These are phyloP conservation scores for Eucalyptus marginata DNA, from an alignment of 345 rosid genomes.

Conservation along the genomic window DNA sequence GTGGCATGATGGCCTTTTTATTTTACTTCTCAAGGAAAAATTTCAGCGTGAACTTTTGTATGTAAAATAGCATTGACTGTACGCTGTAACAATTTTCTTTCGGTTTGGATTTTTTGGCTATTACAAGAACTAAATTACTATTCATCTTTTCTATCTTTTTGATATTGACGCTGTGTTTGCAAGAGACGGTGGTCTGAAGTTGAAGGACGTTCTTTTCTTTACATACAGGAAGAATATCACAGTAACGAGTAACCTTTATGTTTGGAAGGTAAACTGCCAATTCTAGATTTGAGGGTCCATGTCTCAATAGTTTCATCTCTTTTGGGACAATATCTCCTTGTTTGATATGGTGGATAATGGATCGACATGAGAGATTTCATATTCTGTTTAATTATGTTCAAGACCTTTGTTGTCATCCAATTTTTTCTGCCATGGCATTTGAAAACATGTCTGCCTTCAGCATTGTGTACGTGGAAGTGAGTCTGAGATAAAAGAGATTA, in stretches of 20 bases:
- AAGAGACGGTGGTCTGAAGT: conserved; percentile 84
- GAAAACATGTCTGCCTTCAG: background rate
- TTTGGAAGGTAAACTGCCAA: conserved; percentile 55
- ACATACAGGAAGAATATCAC: conserved; percentile 62
- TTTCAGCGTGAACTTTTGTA: conserved; percentile 59
- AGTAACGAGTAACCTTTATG: conserved; percentile 17
- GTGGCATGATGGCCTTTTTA: conserved; percentile 55
- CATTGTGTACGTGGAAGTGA: background rate
- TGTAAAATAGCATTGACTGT: conserved; percentile 50
- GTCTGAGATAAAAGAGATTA: background rate
- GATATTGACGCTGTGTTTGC: conserved; percentile 85
- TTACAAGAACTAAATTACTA: background rate
- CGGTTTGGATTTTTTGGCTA: conserved; percentile 15
- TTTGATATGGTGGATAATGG: background rate
- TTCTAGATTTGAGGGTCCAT: conserved; percentile 11
- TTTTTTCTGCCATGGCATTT: background rate
- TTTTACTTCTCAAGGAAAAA: conserved; percentile 15
- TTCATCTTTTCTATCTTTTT: conserved; percentile 7
- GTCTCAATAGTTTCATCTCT: conserved; percentile 2
- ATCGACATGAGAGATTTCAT: background rate
- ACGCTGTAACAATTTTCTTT: conserved; percentile 39
- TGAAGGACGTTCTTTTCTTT: conserved; percentile 63
- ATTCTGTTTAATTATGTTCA: background rate
- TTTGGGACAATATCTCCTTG: background rate
- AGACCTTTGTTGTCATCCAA: background rate